phyloP scores from a whole-genome alignment of 768 basidiomycete species.

The Macrolepiota dolichaula region DNA sequence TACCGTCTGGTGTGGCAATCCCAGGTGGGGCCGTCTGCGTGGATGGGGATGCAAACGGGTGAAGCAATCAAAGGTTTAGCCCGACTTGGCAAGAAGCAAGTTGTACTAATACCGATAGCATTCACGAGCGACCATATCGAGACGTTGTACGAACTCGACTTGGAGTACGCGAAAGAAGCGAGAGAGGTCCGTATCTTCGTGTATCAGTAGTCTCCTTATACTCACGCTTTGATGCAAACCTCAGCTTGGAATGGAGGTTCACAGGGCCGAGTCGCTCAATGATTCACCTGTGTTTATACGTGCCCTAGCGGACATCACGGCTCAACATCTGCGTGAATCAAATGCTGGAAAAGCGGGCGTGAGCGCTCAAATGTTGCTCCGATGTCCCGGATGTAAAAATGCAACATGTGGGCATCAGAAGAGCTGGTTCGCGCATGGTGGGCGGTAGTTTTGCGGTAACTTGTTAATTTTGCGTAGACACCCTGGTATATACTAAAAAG shows the following conservation, averaged over 20 bases:
- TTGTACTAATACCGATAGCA: conserved; percentile 89
- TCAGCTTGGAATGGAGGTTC: conserved; percentile 88
- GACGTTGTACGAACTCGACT: conserved; percentile 93
- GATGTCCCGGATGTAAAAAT: conserved; percentile 94
- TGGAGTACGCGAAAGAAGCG: conserved; percentile 91
- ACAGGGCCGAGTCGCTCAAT: conserved; percentile 89
- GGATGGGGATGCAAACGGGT: conserved; percentile 97
- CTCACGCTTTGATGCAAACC: conserved; percentile 12
- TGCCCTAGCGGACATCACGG: conserved; percentile 88
- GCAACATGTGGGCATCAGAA: conserved; percentile 85
- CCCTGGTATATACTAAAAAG: conserved; percentile 9
- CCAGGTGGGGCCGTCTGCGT: conserved; percentile 94
- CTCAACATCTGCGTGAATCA: conserved; percentile 71
- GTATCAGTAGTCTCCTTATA: conserved; percentile 16
- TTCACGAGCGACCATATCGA: conserved; percentile 99
- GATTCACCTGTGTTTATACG: conserved; percentile 95
- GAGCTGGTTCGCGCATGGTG: conserved; percentile 83
- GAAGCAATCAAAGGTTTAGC: conserved; percentile 88
- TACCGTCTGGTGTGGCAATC: conserved; percentile 98
- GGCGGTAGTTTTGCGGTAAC: conserved; percentile 30
- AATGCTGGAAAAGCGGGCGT: conserved; percentile 57
- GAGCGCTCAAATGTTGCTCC: conserved; percentile 76
- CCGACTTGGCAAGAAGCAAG: conserved; percentile 70
- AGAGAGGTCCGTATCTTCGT: conserved; percentile 59
- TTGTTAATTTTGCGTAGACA: background rate